These are phyloP conservation scores for Metschnikowia anglica DNA, from an alignment of 805 yeast species.

Conservation along the genomic window DNA sequence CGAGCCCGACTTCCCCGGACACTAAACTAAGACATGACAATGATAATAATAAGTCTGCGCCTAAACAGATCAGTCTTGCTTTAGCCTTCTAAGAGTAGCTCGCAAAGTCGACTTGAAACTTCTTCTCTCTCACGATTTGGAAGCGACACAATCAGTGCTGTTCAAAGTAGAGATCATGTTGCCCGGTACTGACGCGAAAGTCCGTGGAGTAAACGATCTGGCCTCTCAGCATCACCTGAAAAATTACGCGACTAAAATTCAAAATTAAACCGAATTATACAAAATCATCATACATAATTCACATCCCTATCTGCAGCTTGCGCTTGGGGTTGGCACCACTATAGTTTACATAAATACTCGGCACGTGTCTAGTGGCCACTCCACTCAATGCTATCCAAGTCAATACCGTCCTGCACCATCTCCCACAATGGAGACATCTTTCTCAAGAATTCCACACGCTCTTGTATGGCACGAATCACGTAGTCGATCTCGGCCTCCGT, in stretches of 20 bases:
- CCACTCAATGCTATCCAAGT: slow-evolving; percentile 92
- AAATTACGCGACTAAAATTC: background rate
- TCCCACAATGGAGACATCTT: slow-evolving; percentile 97
- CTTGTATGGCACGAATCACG: slow-evolving; percentile 82
- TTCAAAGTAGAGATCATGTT: no score
- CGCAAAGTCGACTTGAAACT: no score
- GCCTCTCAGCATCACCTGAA: no score
- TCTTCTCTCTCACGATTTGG: no score
- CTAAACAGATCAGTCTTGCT: no score
- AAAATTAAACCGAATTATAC: background rate
- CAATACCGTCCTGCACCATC: slow-evolving; percentile 98
- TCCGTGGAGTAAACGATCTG: no score
- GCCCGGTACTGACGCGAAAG: no score
- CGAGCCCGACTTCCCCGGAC: no score
- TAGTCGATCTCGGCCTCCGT: slow-evolving; percentile 95
- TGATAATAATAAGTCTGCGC: no score
- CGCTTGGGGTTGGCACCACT: background rate
- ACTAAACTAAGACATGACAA: no score
- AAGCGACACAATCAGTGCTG: no score
- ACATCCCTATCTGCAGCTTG: background rate
- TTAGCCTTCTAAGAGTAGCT: no score
- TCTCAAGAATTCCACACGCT: slow-evolving; percentile 87
- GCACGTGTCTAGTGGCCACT: slow-evolving; percentile 72
- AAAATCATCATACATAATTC: slow-evolving; percentile 6
- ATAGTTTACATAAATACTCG: background rate